phyloP scores from a whole-genome alignment of 371 early-diverging fungal species.

The Mucor saturninus region DNA sequence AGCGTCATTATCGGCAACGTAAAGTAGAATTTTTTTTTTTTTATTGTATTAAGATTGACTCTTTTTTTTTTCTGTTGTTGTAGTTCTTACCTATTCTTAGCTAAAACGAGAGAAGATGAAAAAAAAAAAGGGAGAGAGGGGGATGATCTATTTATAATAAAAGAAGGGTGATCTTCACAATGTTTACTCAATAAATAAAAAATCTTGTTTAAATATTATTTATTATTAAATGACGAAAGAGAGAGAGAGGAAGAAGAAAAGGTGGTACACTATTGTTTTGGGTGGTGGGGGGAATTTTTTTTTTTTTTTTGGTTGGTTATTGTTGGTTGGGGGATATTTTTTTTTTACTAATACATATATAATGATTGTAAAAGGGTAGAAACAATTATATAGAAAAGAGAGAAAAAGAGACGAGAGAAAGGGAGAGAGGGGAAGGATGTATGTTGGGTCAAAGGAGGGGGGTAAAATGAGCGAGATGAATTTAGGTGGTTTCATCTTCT shows the following conservation, averaged over 20 bases:
- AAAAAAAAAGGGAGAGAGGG: no score
- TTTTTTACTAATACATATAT: slow-evolving; percentile 18
- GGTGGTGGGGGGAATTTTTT: neutral
- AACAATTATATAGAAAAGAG: slow-evolving; percentile 11
- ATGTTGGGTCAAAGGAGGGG: neutral
- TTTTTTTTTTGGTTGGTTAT: slow-evolving; percentile 1
- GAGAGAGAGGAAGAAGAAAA: neutral
- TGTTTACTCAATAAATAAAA: neutral
- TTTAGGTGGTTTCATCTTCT: slow-evolving; percentile 9
- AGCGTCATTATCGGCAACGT: slow-evolving; percentile 83
- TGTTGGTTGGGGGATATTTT: neutral
- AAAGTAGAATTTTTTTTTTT: neutral
- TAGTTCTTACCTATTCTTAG: slow-evolving; percentile 13
- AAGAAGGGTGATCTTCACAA: no score
- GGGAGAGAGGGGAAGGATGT: neutral
- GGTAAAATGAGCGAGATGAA: neutral
- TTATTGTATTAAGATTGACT: neutral
- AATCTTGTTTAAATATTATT: neutral
- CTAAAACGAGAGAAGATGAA: neutral
- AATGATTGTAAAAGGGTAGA: neutral
- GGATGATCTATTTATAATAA: no score
- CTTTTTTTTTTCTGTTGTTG: neutral
- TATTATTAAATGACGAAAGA: slow-evolving; percentile 2
- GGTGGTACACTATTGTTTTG: slow-evolving; percentile 9
- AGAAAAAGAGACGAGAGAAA: neutral